A percentile compares a stretch with the other conserved stretches of the same genome.
phyloP scores from a whole-genome alignment of 2,329 filamentous ascomycete species.

The Conoideocrella luteorostrata region DNA sequence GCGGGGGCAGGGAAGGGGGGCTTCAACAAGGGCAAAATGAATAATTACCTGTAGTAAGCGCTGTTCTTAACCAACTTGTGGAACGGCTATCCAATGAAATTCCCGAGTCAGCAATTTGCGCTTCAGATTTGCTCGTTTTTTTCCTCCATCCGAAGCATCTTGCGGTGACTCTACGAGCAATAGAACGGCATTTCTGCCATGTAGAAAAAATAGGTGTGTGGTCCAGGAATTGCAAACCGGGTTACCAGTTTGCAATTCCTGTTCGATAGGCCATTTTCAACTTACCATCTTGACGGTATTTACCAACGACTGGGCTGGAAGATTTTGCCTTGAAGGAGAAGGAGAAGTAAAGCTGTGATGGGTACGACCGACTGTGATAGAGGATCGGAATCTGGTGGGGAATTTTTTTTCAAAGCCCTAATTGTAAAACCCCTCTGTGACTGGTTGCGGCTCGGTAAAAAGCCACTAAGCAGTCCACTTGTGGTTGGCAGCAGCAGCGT shows the following conservation, averaged over 20 bases:
- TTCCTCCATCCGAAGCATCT: slow-evolving; percentile 90
- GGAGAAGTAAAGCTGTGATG: slow-evolving; percentile 11
- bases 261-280: slow-evolving; percentile 36
- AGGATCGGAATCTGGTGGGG: no score
- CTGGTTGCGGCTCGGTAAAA: slow-evolving; percentile 17
- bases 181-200: slow-evolving; percentile 37
- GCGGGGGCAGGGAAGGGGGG: no score
- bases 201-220: background rate
- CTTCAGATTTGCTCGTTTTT: slow-evolving; percentile 73
- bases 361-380: no score
- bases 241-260: slow-evolving; percentile 9
- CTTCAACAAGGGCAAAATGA: no score
- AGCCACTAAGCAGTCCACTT: no score
- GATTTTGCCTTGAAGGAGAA: slow-evolving; percentile 29
- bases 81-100: slow-evolving; percentile 59
- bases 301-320: slow-evolving; percentile 32
- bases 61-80: slow-evolving; percentile 96
- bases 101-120: slow-evolving; percentile 99
- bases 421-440: slow-evolving; percentile 12
- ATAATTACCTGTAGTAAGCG: slow-evolving; percentile 85
- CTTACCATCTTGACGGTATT: slow-evolving; percentile 65
- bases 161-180: slow-evolving; percentile 71
- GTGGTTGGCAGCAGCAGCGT: background rate
- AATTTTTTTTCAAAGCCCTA: slow-evolving; percentile 35
- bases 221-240: background rate